Evolutionary conservation across 345 rosid species (phyloP), one percentile per base, ranked within the genome.

Genomic region (Melastoma malabathricum): DNA sequence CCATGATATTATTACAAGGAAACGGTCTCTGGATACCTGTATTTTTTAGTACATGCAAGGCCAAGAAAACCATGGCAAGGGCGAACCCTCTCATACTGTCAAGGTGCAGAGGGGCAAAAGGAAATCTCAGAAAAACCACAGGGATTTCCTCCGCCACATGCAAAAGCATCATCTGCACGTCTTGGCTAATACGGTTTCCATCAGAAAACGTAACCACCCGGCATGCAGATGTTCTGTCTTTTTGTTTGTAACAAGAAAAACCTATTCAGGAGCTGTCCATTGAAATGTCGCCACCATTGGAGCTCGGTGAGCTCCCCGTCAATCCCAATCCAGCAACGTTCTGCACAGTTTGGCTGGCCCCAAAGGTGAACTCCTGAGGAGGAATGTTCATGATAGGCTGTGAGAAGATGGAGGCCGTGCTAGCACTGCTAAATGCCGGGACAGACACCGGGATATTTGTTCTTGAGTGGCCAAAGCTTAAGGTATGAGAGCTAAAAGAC

Each of bases 351-450:
- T 71, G 75, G 60, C 64, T 69, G 14, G 89, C 86, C 57, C 88
- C 93, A 57, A 92, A 87, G 49, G 80, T 82, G 65, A 84, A 92
- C 60, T 68, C 84, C 10, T 66, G 78, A 12, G 81, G 78, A 50
- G 83, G 76, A 18, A 75, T 18, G 29, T 59, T 76, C 25, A 63
- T 57, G 7, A 69, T 51, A 27, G 81, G 72, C 27, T 60, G 69
- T 27, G 72, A 46, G 52, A 92, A 81, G 60, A 84, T 70, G 18
- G 96, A 92, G 53, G 79, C 18, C 18, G 81, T 48, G 10, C 72
- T 65, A 18, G 57, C 51, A 55, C 27, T 73, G 38, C 38, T 1
- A 70, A 87, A 92, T 61, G 68, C 59, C 3, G 89, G 81, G 38
- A 60, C 56, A 9, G 82, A 76, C 13, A 48, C 59, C 12, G 78